Evolutionary conservation across 2,329 filamentous ascomycete species (phyloP).

Genomic region (Talaromyces sp.): DNA sequence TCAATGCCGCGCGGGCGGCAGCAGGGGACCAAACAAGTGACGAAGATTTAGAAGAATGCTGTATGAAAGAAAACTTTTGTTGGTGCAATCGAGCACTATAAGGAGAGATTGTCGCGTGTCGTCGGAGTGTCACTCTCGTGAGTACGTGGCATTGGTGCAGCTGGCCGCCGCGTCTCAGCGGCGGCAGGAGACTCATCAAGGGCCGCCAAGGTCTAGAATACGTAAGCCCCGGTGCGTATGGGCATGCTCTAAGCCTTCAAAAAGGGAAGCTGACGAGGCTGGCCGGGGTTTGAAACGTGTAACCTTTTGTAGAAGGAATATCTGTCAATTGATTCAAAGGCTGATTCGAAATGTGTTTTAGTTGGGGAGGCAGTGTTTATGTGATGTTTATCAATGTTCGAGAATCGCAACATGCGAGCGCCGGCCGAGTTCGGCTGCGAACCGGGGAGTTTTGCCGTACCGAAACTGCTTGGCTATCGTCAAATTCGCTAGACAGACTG

Average conservation of each 20-base stretch:
- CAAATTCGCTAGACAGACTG: not conserved
- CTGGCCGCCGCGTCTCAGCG: conserved; percentile 16
- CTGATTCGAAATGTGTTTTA: too few relatives aligned
- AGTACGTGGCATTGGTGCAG: conserved; percentile 12
- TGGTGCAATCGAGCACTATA: not conserved
- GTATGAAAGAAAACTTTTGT: not conserved
- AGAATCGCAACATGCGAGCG: not conserved
- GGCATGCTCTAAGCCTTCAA: not conserved
- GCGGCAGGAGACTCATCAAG: conserved; percentile 18
- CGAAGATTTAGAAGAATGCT: not conserved
- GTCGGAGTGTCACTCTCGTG: not conserved
- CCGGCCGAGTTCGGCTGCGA: conserved; percentile 15
- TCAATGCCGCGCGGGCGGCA: conserved; percentile 20
- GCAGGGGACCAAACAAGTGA: conserved; percentile 15
- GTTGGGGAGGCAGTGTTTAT: not conserved
- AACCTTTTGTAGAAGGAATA: not conserved
- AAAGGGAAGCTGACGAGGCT: not conserved
- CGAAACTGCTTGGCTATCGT: not conserved
- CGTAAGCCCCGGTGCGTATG: not conserved
- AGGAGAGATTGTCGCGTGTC: not conserved
- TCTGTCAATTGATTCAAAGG: not conserved
- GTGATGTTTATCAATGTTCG: not conserved
- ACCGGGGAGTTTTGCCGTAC: not conserved
- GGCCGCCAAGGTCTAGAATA: conserved; percentile 6
- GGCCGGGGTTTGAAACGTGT: not conserved